Base-by-base conservation (phyloP, 441 rosid species). In the Manihot esculenta region DNA sequence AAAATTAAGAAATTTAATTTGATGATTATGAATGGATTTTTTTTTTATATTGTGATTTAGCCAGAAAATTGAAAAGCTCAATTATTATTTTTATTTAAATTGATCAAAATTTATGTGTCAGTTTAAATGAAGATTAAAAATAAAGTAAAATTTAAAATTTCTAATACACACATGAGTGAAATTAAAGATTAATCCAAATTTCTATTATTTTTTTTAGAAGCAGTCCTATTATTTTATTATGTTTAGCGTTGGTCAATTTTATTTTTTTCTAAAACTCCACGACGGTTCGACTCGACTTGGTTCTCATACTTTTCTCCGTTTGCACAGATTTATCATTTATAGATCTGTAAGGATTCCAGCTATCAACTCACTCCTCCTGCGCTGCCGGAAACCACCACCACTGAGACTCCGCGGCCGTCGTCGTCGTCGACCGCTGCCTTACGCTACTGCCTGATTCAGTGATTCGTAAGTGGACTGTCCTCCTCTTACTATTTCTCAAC, bases 251-350 rank as follows among this genome's bases (percentile, higher is more conserved):
- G 21, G 51, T 45, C 51, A 21, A 44, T 63, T n/a, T 45, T 3
- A 3, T n/a, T 21, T 47, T 42, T 42, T 24, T 47, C 21, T n/a
- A 10, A 23, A 54, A 21, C 58, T 10, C 58, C 7, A 5, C 14
- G 1, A 11, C 58, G 58, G 24, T 48, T 17, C 55, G 55, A 47
- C 55, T 64, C 24, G 55, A n/a, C 14, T 26, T 64, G 14, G 18
- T 26, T 49, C 42, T 17, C 15, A 15, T 64, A 64, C 68, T 48
- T 27, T 64, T 49, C 68, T 64, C 30, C 57, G 49, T 64, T 26
- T 62, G 41, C 3, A 45, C 42, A 48, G 56, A 48, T 64, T 35
- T 35, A 2, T 35, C 41, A 35, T 35, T 65, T 49, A 33, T 18
- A 65, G 69, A 65, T 65, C 69, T 50, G 50, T 17, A 12, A 49